A percentile compares a stretch with the other conserved stretches of the same genome.
Conservation (phyloP, 768 basidiomycete species). For the Suillus ampliporus region DNA sequence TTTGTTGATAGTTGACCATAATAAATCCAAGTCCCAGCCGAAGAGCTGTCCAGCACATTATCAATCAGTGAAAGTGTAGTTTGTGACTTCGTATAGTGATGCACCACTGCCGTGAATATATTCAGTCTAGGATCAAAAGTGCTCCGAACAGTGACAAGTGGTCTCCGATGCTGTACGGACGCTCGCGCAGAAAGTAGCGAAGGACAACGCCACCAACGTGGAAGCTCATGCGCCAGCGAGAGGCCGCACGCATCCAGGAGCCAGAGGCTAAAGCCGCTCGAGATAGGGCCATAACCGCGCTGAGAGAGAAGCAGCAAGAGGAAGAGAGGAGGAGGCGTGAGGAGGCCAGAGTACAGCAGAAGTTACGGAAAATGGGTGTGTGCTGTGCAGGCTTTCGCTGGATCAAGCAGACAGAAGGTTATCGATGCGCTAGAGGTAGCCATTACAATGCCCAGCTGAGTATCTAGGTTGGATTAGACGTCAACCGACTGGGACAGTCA, state of each 20-base stretch:
- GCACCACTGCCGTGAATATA: too few species aligned
- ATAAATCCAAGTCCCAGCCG: too few species aligned
- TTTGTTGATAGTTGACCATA: too few species aligned
- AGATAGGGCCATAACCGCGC: slow-evolving; percentile 29
- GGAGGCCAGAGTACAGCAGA: slow-evolving; percentile 42
- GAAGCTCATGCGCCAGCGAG: slow-evolving; percentile 57
- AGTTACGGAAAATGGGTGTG: slow-evolving; percentile 53
- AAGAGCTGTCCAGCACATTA: too few species aligned
- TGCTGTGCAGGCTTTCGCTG: slow-evolving; percentile 49
- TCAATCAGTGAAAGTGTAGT: too few species aligned
- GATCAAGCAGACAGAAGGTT: slow-evolving; percentile 44
- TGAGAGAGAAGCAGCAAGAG: slow-evolving; percentile 40
- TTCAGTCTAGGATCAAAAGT: too few species aligned
- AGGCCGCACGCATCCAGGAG: slow-evolving; percentile 33
- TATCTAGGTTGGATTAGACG: background rate
- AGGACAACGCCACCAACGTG: slow-evolving; percentile 61
- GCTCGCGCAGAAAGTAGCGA: slow-evolving; percentile 24
- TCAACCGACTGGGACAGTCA: background rate
- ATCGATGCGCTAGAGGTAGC: slow-evolving; percentile 46
- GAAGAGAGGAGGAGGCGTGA: slow-evolving; percentile 40
- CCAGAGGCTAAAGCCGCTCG: slow-evolving; percentile 27
- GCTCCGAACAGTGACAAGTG: too few species aligned
- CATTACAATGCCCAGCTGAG: slow-evolving; percentile 43
- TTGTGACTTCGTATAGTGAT: too few species aligned
- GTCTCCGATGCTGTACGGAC: slow-evolving; percentile 15